Conservation (phyloP, 148 eudicot genomes). For the Rhododendron vialii region DNA sequence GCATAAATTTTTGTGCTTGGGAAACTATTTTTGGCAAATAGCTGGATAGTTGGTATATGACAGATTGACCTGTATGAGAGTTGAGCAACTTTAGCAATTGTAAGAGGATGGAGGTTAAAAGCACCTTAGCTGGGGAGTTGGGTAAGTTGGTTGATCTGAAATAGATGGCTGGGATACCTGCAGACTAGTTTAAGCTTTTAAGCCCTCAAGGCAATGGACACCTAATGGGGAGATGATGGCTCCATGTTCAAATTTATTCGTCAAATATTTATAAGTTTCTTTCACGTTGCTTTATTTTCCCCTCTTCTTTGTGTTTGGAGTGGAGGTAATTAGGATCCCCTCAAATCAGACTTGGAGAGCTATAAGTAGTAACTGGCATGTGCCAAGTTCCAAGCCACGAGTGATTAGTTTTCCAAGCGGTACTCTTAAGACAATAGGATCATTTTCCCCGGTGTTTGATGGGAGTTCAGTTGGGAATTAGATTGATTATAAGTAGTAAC, state of each 20-base stretch:
- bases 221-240: background rate
- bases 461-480: background rate
- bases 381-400: background rate
- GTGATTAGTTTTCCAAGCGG: background rate
- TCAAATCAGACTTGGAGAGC: background rate
- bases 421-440: background rate
- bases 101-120: background rate
- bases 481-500: background rate
- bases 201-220: background rate
- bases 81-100: background rate
- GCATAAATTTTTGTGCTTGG: background rate
- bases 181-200: background rate
- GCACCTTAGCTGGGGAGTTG: background rate
- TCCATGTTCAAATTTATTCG: background rate
- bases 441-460: background rate
- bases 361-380: background rate
- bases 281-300: background rate
- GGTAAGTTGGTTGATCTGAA: background rate
- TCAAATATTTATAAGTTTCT: background rate
- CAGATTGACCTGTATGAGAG: background rate
- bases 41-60: background rate
- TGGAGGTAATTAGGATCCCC: background rate
- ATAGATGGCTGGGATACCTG: background rate
- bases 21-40: background rate
- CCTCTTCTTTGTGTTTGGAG: no score